Percentiles rank a stretch among this genome's conserved stretches.
These are phyloP conservation scores for Aspergillus mulundensis DNA, from an alignment of 495 filamentous ascomycete species.

Conservation along the genomic window DNA sequence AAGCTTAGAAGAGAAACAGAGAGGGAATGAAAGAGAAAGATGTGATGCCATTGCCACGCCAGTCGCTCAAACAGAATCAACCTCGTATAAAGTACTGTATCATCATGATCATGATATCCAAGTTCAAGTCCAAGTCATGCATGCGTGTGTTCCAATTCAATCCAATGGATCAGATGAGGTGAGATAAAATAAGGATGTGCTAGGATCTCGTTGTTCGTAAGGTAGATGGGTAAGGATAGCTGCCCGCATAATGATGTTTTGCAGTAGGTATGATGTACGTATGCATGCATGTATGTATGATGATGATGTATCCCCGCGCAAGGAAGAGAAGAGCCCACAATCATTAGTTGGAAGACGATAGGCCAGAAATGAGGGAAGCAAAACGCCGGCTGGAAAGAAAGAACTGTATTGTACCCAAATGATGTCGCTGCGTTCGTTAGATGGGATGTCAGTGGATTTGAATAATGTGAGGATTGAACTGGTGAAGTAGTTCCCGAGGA, in stretches of 20 bases:
- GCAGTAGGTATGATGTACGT: neutral
- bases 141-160: constrained; percentile 1
- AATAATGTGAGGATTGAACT: constrained; percentile 16
- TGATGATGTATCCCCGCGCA: neutral
- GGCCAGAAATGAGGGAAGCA: constrained; percentile 8
- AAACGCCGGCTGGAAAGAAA: constrained; percentile 30
- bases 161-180: neutral
- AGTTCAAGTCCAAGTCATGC: constrained; percentile 11
- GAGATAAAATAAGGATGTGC: neutral
- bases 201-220: constrained; percentile 7
- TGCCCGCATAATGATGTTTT: neutral
- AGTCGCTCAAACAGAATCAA: constrained; percentile 7
- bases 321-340: neutral
- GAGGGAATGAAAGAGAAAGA: neutral
- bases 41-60: constrained; percentile 2
- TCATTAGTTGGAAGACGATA: constrained; percentile 1
- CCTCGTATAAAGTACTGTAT: constrained; percentile 13
- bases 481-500: constrained; percentile 6
- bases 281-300: neutral
- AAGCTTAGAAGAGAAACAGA: no score
- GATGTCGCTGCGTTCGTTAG: constrained; percentile 31
- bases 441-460: constrained; percentile 11
- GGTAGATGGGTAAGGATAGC: constrained; percentile 2
- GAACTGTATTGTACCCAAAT: constrained; percentile 16
- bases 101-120: neutral